Evolutionary conservation across 23 red algal genomes (phyloP).

Genomic region (Cyanidiococcus yangmingshanensis): DNA sequence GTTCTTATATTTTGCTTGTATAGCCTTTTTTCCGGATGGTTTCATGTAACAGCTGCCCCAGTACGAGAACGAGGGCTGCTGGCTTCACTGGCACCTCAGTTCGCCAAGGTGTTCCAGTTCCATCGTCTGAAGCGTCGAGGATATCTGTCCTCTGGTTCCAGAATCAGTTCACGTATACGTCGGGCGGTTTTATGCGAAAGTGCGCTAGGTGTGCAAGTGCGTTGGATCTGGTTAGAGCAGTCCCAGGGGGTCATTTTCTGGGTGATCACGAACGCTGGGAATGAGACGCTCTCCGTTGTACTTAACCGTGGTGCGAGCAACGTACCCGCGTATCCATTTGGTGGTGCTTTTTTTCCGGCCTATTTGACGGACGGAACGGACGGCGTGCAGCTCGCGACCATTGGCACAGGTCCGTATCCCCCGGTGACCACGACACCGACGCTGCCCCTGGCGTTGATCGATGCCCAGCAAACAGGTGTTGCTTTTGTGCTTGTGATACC

Average conservation of each 20-base stretch:
- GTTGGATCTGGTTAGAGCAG: background rate
- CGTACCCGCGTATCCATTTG: background rate
- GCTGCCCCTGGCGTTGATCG: background rate
- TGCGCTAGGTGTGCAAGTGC: background rate
- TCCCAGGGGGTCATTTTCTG: background rate
- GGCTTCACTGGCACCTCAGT: too few species aligned
- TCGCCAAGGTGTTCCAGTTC: too few species aligned
- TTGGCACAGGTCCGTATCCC: background rate
- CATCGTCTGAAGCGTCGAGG: too few species aligned
- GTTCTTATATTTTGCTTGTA: too few species aligned
- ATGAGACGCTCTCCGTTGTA: conserved; percentile 1
- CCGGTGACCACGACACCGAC: background rate
- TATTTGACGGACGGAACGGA: background rate
- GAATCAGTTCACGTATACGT: too few species aligned
- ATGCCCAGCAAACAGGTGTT: background rate
- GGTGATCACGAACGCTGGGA: background rate
- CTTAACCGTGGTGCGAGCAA: conserved; percentile 10
- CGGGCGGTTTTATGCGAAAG: too few species aligned
- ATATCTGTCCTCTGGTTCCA: too few species aligned
- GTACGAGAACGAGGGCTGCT: too few species aligned
- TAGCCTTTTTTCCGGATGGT: too few species aligned
- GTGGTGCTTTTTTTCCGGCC: conserved; percentile 12
- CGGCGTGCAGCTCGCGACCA: background rate
- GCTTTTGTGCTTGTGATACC: background rate
- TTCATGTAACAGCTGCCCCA: too few species aligned